Evolutionary conservation across 805 yeast species (phyloP), one percentile per base, ranked within the genome.

Genomic region (Metschnikowia kofuensis): DNA sequence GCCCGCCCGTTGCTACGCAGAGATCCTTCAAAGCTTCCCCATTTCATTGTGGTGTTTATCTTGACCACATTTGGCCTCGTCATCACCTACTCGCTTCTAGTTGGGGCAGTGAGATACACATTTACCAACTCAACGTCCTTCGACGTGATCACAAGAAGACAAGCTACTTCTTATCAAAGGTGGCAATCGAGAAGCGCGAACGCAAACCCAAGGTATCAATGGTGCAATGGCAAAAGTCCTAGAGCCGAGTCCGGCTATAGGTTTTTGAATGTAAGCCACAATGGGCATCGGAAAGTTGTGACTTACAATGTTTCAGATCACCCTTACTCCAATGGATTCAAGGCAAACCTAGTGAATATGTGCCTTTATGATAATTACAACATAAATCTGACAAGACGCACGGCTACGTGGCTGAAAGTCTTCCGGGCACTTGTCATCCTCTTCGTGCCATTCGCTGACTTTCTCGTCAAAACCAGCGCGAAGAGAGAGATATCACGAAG

Each of bases 41-140:
- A 83, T 55, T 62, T 78, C 35, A 74, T 83, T 7, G 77, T 75
- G 0, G 45, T 80, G 8, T 76, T 77, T 36, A 66, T 80, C 0
- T 50, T 78, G 1, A 55, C 74, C 13, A 77, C 75, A 1, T 58
- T 77, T 28, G 75, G 80, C 73, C 44, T 78, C 14, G 6, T 78
- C 1, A 70, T 84, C 65, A 56, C 79, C 2, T 53, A 65, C 0
- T 71, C 76, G 0, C 65, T 85, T 43, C 55, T 74, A 2, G 55
- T 61, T 0, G 67, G 74, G 34, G 83, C 82, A 51, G 21, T 75
- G 2, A 56, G 65, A 40, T 81, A 79, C 57, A 68, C 85, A 21
- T 42, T 54, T 1, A 50, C 51, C 7, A 84, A 86, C 55, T 65
- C 73, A 49, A 79, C 88, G 0, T 76, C 89, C 0, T 59, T 88